Evolutionary conservation across 768 basidiomycete species (phyloP).

Genomic region (Crucibulum laeve): DNA sequence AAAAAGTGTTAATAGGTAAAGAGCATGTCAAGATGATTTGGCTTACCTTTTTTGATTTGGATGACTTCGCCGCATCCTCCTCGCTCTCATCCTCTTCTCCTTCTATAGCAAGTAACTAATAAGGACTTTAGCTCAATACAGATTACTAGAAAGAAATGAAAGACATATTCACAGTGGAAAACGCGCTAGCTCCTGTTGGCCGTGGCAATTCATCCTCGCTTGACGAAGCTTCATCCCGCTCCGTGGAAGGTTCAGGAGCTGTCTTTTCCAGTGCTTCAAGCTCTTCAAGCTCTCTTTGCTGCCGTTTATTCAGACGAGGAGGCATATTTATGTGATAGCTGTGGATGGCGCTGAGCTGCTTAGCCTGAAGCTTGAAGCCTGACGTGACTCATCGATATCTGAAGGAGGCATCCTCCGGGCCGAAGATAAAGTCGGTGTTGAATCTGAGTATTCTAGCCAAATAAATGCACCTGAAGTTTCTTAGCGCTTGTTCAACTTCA

Average conservation of each 20-base stretch:
- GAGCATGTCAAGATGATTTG: not conserved
- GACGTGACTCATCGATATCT: too few relatives aligned
- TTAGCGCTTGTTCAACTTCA: too few relatives aligned
- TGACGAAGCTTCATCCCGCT: slow-evolving; percentile 19
- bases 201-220: slow-evolving; percentile 34
- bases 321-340: slow-evolving; percentile 49
- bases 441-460: too few relatives aligned
- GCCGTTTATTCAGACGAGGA: slow-evolving; percentile 76
- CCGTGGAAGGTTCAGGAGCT: slow-evolving; percentile 19
- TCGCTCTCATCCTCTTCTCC: slow-evolving; percentile 22
- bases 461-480: too few relatives aligned
- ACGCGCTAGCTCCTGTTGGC: slow-evolving; percentile 23
- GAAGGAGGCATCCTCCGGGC: too few relatives aligned
- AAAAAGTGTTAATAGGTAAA: not conserved
- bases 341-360: too few relatives aligned
- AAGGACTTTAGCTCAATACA: slow-evolving; percentile 5
- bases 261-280: slow-evolving; percentile 47
- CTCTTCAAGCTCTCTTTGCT: slow-evolving; percentile 83
- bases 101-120: slow-evolving; percentile 36
- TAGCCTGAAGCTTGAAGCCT: too few relatives aligned
- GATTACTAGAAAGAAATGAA: slow-evolving; percentile 2
- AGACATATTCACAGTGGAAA: slow-evolving; percentile 36
- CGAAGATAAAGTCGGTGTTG: too few relatives aligned
- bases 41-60: slow-evolving; percentile 35
- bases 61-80: slow-evolving; percentile 19